A percentile compares a stretch with the other conserved stretches of the same genome.
Conservation (phyloP, 768 basidiomycete species). For the Tulasnella sp. region DNA sequence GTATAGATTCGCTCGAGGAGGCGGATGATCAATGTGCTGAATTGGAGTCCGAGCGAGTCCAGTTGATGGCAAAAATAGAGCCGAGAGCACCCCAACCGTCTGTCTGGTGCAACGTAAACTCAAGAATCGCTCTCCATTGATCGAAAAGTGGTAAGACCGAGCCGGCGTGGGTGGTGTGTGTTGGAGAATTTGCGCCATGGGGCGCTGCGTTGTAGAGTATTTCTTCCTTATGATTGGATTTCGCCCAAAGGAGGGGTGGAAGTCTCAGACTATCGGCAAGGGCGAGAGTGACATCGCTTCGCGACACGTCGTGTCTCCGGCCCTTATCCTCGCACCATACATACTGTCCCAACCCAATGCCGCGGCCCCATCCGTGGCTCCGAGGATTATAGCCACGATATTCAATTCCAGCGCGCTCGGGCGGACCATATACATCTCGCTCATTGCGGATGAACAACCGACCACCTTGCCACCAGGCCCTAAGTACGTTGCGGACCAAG, state of each 20-base stretch:
- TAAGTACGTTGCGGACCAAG: background rate
- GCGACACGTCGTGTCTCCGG: background rate
- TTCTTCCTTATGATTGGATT: slow-evolving; percentile 48
- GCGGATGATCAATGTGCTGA: slow-evolving; percentile 67
- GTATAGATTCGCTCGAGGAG: slow-evolving; percentile 64
- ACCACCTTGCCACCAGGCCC: slow-evolving; percentile 60
- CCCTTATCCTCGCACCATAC: slow-evolving; percentile 50
- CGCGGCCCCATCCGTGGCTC: slow-evolving; percentile 15
- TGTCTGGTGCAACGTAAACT: slow-evolving; percentile 47
- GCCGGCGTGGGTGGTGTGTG: slow-evolving; percentile 56
- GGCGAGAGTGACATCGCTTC: background rate
- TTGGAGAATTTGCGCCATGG: slow-evolving; percentile 59
- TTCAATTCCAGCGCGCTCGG: slow-evolving; percentile 56
- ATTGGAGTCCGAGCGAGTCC: slow-evolving; percentile 67
- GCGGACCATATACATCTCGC: slow-evolving; percentile 68
- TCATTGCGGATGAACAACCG: slow-evolving; percentile 70
- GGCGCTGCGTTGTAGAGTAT: slow-evolving; percentile 53
- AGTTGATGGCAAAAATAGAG: slow-evolving; percentile 63
- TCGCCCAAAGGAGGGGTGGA: slow-evolving; percentile 57
- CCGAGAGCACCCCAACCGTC: slow-evolving; percentile 58
- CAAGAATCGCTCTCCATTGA: slow-evolving; percentile 60
- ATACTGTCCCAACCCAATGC: slow-evolving; percentile 56
- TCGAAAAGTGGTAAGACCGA: slow-evolving; percentile 56
- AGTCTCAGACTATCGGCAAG: slow-evolving; percentile 50
- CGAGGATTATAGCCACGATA: slow-evolving; percentile 49